These are phyloP conservation scores for Coemansia sp. DNA, from an alignment of 192 early-diverging fungal genomes.

Conservation along the genomic window DNA sequence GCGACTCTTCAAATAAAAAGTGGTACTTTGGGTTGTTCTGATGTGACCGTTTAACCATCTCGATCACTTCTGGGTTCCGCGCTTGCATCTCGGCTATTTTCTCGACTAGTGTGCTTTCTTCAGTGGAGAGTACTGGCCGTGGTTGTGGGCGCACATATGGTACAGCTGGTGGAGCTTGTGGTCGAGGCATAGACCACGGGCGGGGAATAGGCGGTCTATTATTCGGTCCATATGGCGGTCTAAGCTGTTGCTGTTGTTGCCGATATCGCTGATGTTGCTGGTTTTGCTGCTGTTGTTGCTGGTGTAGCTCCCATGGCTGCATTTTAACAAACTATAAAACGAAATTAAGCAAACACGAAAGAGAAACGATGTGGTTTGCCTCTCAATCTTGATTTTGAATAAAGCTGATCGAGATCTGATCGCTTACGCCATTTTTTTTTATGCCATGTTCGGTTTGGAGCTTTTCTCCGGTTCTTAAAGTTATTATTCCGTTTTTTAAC, in stretches of 20 bases:
- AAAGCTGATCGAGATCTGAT: too few relatives aligned
- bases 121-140: conserved; percentile 2
- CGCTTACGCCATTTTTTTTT: too few relatives aligned
- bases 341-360: too few relatives aligned
- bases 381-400: too few relatives aligned
- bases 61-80: conserved; percentile 26
- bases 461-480: too few relatives aligned
- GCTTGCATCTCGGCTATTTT: conserved; percentile 32
- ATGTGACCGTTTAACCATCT: conserved; percentile 23
- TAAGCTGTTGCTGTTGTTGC: too few relatives aligned
- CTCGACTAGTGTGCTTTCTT: conserved; percentile 21
- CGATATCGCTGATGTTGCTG: not conserved
- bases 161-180: not conserved
- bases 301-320: conserved; percentile 15
- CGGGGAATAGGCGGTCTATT: not conserved
- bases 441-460: too few relatives aligned
- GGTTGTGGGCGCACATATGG: not conserved
- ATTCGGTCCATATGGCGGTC: not conserved
- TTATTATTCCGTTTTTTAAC: too few relatives aligned
- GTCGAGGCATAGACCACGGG: not conserved
- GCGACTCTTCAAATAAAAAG: conserved; percentile 27
- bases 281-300: not conserved
- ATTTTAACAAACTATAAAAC: not conserved
- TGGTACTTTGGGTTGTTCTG: conserved; percentile 21
- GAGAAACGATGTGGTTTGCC: too few relatives aligned